These are phyloP conservation scores for Guadua angustifolia DNA, from an alignment of 176 grass and related monocot species.

Conservation along the genomic window DNA sequence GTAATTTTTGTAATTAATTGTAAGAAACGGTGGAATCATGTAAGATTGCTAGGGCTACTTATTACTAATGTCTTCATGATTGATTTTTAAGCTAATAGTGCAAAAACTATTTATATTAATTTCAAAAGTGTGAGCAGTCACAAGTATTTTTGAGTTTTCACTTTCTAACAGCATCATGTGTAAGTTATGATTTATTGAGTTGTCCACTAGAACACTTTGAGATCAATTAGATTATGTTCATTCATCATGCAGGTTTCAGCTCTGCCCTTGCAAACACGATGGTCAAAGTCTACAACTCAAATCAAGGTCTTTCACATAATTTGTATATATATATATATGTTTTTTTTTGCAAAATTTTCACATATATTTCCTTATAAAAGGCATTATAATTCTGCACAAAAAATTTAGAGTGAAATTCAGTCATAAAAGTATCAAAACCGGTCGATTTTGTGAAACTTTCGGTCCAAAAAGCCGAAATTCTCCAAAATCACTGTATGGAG, in stretches of 20 bases:
- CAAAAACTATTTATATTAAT: not conserved
- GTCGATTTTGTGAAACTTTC: no score
- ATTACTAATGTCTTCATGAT: not conserved
- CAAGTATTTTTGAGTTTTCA: no score
- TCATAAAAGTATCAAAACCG: no score
- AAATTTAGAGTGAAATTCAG: no score
- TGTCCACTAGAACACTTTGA: not conserved
- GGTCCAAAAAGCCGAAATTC: no score
- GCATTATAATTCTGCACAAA: no score
- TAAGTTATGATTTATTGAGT: conserved; percentile 19
- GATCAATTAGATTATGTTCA: conserved; percentile 28
- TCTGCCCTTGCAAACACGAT: conserved; percentile 17
- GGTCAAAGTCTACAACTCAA: not conserved
- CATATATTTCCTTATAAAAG: no score
- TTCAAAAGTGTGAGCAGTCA: not conserved
- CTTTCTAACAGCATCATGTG: conserved; percentile 19
- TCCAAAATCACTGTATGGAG: no score
- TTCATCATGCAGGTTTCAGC: not conserved
- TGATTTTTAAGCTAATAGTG: conserved; percentile 16
- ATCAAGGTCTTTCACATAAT: no score
- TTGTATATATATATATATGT: no score
- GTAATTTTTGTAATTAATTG: not conserved
- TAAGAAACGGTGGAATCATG: not conserved
- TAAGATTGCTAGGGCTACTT: not conserved
- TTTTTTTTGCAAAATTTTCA: no score